phyloP scores from a whole-genome alignment of 345 rosid genomes.

The Salix brachista region DNA sequence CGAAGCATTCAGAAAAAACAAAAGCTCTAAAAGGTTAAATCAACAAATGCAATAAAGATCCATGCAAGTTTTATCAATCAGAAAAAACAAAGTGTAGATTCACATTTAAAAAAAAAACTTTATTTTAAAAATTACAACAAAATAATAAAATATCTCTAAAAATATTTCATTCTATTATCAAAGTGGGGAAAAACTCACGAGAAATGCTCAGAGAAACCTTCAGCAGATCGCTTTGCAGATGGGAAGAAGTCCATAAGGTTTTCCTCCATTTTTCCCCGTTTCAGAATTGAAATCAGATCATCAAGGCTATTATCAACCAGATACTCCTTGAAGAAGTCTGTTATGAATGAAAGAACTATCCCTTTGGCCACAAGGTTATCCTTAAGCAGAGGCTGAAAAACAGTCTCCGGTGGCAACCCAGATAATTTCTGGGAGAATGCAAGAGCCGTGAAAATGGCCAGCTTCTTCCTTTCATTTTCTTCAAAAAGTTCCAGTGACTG shows the following conservation, averaged over 20 bases:
- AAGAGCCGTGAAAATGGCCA: conserved; percentile 95
- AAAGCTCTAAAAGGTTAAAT: not conserved
- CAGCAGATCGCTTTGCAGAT: conserved; percentile 72
- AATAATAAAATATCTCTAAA: not conserved
- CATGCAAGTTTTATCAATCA: not conserved
- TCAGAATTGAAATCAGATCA: conserved; percentile 84
- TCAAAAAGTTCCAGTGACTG: conserved; percentile 98
- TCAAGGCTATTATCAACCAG: conserved; percentile 93
- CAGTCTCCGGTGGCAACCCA: conserved; percentile 96
- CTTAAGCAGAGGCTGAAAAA: conserved; percentile 94
- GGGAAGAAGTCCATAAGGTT: conserved; percentile 82
- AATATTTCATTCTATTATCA: not conserved
- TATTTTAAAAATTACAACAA: not conserved
- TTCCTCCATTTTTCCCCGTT: conserved; percentile 94
- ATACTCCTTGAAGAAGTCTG: conserved; percentile 96
- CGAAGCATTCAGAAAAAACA: not conserved
- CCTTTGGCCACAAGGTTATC: conserved; percentile 98
- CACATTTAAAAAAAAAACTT: not conserved
- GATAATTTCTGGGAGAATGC: conserved; percentile 97
- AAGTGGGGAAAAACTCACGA: conserved; percentile 44
- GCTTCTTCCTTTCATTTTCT: conserved; percentile 96
- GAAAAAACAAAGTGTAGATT: not conserved
- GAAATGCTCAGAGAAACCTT: conserved; percentile 94
- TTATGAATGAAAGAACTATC: conserved; percentile 87
- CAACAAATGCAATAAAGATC: not conserved